Evolutionary conservation across 306 rosid species (phyloP).

Genomic region (Acacia melanoxylon): DNA sequence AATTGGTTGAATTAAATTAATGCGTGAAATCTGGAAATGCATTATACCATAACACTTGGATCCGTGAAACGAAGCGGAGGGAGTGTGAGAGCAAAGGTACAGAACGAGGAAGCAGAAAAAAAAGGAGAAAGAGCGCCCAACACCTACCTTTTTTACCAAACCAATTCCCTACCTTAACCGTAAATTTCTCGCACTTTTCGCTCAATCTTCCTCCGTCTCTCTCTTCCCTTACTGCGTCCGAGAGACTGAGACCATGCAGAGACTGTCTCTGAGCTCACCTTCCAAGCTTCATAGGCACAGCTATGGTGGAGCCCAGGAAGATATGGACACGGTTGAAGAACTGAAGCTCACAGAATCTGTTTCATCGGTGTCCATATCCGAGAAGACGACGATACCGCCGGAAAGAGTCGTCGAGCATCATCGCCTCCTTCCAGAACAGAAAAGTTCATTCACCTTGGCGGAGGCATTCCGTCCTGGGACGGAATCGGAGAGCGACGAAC

Average conservation of each 20-base stretch:
- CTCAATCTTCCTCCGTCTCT: conserved; percentile 18
- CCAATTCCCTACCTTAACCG: no score
- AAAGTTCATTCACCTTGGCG: conserved; percentile 73
- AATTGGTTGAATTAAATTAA: neutral
- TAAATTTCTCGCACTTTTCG: neutral
- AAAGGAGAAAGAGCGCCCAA: conserved; percentile 84
- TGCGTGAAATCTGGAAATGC: conserved; percentile 12
- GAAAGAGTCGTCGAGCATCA: conserved; percentile 56
- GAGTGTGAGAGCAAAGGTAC: conserved; percentile 84
- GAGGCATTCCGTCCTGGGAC: no score
- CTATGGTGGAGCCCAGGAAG: conserved; percentile 52
- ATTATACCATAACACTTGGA: conserved; percentile 54
- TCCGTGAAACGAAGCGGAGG: conserved; percentile 62
- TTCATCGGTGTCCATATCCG: neutral
- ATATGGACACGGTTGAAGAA: conserved; percentile 31
- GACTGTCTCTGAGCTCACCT: conserved; percentile 92
- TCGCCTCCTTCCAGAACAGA: conserved; percentile 57
- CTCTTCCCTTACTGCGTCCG: conserved; percentile 10
- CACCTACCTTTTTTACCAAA: no score
- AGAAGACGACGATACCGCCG: conserved; percentile 45
- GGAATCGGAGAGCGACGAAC: no score
- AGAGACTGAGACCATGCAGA: conserved; percentile 83
- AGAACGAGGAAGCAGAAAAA: conserved; percentile 87
- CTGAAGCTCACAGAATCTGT: conserved; percentile 42
- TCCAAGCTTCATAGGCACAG: conserved; percentile 66